phyloP scores from a whole-genome alignment of 805 yeast species.

The Wickerhamiella allomyrinae region DNA sequence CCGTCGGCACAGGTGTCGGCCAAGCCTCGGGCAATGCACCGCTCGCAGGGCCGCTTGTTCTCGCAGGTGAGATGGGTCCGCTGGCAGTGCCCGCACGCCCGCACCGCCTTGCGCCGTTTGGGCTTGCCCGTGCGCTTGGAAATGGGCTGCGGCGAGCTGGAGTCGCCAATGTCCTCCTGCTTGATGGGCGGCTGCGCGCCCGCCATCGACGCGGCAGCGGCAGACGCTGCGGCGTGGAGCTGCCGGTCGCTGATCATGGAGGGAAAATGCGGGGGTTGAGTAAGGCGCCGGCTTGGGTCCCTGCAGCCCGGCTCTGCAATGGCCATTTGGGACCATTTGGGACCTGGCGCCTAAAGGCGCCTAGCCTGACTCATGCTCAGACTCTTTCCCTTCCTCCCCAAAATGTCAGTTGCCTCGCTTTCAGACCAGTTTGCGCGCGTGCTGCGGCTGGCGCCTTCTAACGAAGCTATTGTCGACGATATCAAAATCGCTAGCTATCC shows the following conservation, averaged over 20 bases:
- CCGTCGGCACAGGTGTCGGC: conserved; percentile 71
- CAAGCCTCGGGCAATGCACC: conserved; percentile 62
- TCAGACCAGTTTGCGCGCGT: conserved; percentile 19
- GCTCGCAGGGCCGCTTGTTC: conserved; percentile 61
- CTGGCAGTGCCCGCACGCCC: conserved; percentile 88
- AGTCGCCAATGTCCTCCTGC: no score
- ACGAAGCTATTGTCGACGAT: conserved; percentile 9
- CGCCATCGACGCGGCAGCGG: no score
- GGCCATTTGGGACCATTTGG: no score
- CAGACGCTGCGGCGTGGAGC: no score
- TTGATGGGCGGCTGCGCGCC: no score
- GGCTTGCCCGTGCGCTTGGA: conserved; percentile 26
- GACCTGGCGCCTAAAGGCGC: no score
- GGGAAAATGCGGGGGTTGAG: not conserved
- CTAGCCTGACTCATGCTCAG: not conserved
- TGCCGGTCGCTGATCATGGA: not conserved
- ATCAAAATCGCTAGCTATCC: conserved; percentile 17
- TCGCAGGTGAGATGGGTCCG: conserved; percentile 89
- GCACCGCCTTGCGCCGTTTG: conserved; percentile 50
- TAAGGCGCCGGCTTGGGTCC: no score
- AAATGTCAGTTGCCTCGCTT: conserved; percentile 8
- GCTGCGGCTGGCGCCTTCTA: conserved; percentile 15
- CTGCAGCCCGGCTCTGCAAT: no score
- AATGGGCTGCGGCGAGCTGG: conserved; percentile 9
- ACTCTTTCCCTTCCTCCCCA: not conserved